Percentiles rank a stretch among this genome's conserved stretches.
These are phyloP conservation scores for Dalbergia cultrata DNA, from an alignment of 306 rosid genomes.

Conservation along the genomic window DNA sequence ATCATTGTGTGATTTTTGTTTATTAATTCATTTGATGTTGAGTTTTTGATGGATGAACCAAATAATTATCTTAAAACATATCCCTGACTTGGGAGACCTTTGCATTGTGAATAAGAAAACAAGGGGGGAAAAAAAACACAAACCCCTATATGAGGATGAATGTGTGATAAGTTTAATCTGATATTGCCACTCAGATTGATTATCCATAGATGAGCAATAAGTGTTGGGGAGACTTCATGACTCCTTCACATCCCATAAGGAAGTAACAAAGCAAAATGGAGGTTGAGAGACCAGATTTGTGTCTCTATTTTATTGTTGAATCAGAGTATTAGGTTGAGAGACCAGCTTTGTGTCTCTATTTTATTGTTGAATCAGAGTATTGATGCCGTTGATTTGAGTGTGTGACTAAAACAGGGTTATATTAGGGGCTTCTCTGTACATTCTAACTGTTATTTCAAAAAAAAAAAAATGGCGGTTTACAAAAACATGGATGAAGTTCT, in stretches of 20 bases:
- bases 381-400: slow-evolving; percentile 20
- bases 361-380: slow-evolving; percentile 14
- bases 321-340: slow-evolving; percentile 4
- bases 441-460: background rate
- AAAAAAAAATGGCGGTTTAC: too few relatives aligned
- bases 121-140: background rate
- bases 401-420: slow-evolving; percentile 22
- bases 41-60: slow-evolving; percentile 30
- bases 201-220: slow-evolving; percentile 36
- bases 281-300: background rate
- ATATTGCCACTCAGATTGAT: slow-evolving; percentile 21
- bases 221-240: slow-evolving; percentile 3
- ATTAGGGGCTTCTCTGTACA: slow-evolving; percentile 2
- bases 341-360: background rate
- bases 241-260: background rate
- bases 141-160: background rate
- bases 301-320: slow-evolving; percentile 15
- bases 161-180: slow-evolving; percentile 25
- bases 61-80: slow-evolving; percentile 9
- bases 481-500: too few relatives aligned
- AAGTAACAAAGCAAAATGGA: background rate
- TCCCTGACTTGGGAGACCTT: slow-evolving; percentile 3
- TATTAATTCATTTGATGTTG: background rate
- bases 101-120: background rate
- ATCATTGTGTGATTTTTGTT: slow-evolving; percentile 8